Evolutionary conservation across 768 basidiomycete genomes (phyloP).

Genomic region (Tricholoma terreum): DNA sequence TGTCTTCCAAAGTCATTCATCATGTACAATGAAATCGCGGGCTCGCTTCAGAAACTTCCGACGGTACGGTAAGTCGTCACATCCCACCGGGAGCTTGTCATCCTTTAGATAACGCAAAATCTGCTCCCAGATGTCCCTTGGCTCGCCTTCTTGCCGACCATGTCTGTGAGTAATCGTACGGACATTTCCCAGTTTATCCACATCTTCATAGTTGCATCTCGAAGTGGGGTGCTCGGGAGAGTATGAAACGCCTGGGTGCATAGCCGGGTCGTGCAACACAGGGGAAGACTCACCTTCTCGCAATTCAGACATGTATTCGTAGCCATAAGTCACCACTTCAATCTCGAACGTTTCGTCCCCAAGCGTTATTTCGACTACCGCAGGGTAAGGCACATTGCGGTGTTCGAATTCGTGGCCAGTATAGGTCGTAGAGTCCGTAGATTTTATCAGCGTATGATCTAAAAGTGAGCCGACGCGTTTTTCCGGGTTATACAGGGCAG

Average conservation of each 20-base stretch:
- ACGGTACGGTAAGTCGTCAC: not conserved
- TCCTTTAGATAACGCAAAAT: slow-evolving; percentile 4
- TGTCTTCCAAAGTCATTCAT: too few species aligned
- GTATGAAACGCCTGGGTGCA: too few species aligned
- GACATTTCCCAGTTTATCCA: not conserved
- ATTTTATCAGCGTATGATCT: not conserved
- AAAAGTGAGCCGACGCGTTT: not conserved
- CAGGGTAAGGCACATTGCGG: slow-evolving; percentile 12
- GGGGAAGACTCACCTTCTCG: slow-evolving; percentile 2
- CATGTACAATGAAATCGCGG: slow-evolving; percentile 17
- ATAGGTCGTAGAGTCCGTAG: not conserved
- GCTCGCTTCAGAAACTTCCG: not conserved
- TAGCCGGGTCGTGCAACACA: too few species aligned
- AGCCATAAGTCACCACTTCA: slow-evolving; percentile 15
- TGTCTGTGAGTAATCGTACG: slow-evolving; percentile 1
- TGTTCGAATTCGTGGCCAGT: slow-evolving; percentile 4
- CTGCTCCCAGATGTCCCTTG: slow-evolving; percentile 14
- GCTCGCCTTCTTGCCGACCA: slow-evolving; percentile 4
- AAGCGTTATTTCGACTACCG: not conserved
- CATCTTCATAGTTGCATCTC: not conserved
- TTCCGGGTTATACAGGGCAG: slow-evolving; percentile 1
- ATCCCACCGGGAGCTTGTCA: not conserved
- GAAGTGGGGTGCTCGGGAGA: too few species aligned
- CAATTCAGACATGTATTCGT: slow-evolving; percentile 13
- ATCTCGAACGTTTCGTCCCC: slow-evolving; percentile 23